Evolutionary conservation across 495 filamentous ascomycete species (phyloP).

Genomic region (Xylaria acuta): DNA sequence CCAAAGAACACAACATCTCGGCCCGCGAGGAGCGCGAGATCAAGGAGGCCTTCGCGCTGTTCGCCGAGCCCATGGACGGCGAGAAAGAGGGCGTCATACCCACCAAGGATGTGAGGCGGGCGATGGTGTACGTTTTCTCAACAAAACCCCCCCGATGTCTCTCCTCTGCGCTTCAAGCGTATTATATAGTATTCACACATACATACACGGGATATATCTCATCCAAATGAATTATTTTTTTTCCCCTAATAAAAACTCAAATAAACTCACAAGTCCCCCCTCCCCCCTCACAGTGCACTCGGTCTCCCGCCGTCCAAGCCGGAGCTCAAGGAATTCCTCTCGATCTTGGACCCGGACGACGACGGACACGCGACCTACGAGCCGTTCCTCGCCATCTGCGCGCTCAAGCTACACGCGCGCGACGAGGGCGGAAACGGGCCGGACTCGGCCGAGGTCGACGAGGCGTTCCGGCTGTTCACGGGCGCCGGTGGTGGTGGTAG

Average conservation of each 20-base stretch:
- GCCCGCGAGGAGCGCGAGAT: conserved; percentile 87
- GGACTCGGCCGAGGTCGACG: conserved; percentile 68
- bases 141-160: background rate
- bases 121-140: conserved; percentile 69
- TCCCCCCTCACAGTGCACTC: conserved; percentile 71
- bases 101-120: conserved; percentile 79
- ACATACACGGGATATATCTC: background rate
- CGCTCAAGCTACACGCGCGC: conserved; percentile 73
- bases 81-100: conserved; percentile 77
- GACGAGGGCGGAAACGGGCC: conserved; percentile 59
- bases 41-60: conserved; percentile 84
- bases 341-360: conserved; percentile 79
- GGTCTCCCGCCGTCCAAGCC: conserved; percentile 67
- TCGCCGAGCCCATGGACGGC: conserved; percentile 70
- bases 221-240: too few relatives aligned
- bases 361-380: conserved; percentile 77
- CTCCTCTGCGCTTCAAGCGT: background rate
- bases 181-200: background rate
- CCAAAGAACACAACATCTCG: conserved; percentile 84
- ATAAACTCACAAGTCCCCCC: conserved; percentile 13
- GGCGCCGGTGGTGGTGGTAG: conserved; percentile 48
- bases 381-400: conserved; percentile 82
- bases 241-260: too few relatives aligned
- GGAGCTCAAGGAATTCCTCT: conserved; percentile 76
- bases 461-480: conserved; percentile 78